Conservation (phyloP, 371 early-diverging fungal species). For the Sporodiniella umbellata region DNA sequence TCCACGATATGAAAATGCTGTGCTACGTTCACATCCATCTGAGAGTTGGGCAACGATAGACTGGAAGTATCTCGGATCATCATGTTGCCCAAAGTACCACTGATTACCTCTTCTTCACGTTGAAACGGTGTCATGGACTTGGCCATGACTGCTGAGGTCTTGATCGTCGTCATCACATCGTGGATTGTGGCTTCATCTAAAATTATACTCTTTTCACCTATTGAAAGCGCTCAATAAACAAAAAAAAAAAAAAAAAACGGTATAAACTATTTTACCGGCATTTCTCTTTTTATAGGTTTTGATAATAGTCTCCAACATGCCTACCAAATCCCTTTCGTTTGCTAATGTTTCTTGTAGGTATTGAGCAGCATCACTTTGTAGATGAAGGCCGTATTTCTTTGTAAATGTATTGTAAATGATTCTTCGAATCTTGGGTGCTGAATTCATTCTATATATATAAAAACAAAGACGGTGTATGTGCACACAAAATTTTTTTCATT, state of each 20-base stretch:
- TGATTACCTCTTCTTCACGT: conserved; percentile 19
- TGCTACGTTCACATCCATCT: conserved; percentile 46
- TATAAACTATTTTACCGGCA: conserved; percentile 13
- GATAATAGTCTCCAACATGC: conserved; percentile 60
- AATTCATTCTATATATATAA: too few species aligned
- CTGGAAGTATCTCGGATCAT: conserved; percentile 14
- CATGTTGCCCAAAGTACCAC: conserved; percentile 33
- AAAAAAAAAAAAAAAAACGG: too few species aligned
- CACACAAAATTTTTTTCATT: too few species aligned
- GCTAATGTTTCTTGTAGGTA: conserved; percentile 52
- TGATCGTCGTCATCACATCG: conserved; percentile 22
- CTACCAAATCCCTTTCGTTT: conserved; percentile 34
- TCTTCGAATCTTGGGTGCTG: conserved; percentile 15
- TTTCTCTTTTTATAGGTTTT: conserved; percentile 55
- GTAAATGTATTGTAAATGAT: conserved; percentile 54
- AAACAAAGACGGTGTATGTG: too few species aligned
- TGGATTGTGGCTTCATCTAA: conserved; percentile 29
- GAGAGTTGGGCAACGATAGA: neutral
- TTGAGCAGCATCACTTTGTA: conserved; percentile 66
- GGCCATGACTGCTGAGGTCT: conserved; percentile 26
- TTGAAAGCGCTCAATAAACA: too few species aligned
- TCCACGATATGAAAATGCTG: conserved; percentile 69
- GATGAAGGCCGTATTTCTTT: conserved; percentile 66
- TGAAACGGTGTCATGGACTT: conserved; percentile 21
- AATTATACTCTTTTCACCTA: conserved; percentile 24